A percentile compares a stretch with the other conserved stretches of the same genome.
Evolutionary conservation across 176 grass and related monocot genomes (phyloP).

Genomic region (Alloteropsis semialata): DNA sequence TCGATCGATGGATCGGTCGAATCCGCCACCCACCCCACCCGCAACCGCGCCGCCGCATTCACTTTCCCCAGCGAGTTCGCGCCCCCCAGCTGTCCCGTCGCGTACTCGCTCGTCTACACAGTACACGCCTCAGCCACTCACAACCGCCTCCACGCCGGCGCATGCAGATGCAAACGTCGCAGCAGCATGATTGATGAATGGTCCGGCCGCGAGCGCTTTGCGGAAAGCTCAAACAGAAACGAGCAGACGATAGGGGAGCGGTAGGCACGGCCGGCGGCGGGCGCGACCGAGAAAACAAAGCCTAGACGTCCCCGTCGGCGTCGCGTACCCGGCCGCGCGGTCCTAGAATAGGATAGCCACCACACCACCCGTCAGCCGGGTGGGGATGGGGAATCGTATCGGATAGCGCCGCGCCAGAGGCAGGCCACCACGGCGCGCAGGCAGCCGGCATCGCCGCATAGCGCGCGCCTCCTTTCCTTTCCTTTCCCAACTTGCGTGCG

Average conservation of each 20-base stretch:
- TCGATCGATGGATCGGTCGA: too few relatives aligned
- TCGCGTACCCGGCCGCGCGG: background rate
- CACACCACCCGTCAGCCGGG: background rate
- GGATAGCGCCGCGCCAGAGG: slow-evolving; percentile 7
- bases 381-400: background rate
- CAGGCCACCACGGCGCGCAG: background rate
- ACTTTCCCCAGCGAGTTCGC: background rate
- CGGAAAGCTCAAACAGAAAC: background rate
- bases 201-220: background rate
- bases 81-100: background rate
- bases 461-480: background rate
- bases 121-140: background rate
- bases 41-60: slow-evolving; percentile 8
- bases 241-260: background rate
- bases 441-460: background rate
- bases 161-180: background rate
- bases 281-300: background rate
- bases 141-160: background rate
- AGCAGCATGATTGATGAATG: background rate
- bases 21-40: background rate
- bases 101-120: background rate
- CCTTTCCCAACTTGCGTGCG: background rate
- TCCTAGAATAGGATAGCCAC: slow-evolving; percentile 38
- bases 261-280: background rate
- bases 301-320: background rate